phyloP scores from a whole-genome alignment of 1,284 basidiomycete genomes.

The Malassezia psittaci region DNA sequence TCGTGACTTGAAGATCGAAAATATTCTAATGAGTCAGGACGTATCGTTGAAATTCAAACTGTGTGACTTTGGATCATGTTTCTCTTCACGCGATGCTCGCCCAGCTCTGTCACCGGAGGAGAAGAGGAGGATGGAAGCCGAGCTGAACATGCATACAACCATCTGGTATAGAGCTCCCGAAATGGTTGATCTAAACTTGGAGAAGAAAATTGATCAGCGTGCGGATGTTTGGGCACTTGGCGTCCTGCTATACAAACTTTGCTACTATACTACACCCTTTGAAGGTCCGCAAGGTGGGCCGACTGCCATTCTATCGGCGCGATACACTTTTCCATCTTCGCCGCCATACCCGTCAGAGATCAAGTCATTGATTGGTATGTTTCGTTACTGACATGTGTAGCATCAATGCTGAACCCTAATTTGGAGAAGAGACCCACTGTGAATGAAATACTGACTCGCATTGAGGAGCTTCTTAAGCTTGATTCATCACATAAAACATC shows the following conservation, averaged over 20 bases:
- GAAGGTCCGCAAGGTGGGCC: constrained; percentile 65
- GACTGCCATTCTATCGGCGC: constrained; percentile 88
- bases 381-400: background rate
- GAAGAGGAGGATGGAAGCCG: constrained; percentile 73
- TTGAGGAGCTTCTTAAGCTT: background rate
- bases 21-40: constrained; percentile 64
- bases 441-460: background rate
- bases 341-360: constrained; percentile 81
- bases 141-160: constrained; percentile 87
- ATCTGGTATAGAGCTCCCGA: constrained; percentile 91
- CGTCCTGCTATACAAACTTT: constrained; percentile 68
- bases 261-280: constrained; percentile 98
- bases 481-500: background rate
- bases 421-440: constrained; percentile 1
- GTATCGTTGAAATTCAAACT: constrained; percentile 63
- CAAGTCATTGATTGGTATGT: constrained; percentile 64
- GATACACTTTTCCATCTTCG: constrained; percentile 61
- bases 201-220: constrained; percentile 77
- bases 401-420: constrained; percentile 5
- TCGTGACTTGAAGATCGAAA: constrained; percentile 89
- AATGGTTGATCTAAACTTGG: constrained; percentile 84
- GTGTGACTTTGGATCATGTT: constrained; percentile 94
- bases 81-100: constrained; percentile 50
- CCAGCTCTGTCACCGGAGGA: constrained; percentile 36
- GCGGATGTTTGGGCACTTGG: constrained; percentile 72